Evolutionary conservation across 139 green algal genomes (phyloP).

Genomic region (Coccomyxa sp.): DNA sequence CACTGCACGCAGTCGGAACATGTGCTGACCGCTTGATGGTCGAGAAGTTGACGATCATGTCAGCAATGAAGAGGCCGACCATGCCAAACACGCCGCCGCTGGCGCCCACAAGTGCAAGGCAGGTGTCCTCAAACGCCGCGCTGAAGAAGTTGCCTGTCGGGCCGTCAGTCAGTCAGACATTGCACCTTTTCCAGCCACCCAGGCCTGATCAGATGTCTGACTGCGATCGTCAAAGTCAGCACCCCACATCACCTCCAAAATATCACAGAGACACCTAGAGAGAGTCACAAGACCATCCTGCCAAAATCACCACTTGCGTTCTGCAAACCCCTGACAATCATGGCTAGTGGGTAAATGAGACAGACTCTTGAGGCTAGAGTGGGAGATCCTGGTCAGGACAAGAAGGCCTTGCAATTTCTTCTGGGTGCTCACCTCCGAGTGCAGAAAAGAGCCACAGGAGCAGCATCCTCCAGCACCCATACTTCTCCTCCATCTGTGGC

Average conservation of each 20-base stretch:
- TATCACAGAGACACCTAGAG: no score
- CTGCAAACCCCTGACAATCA: no score
- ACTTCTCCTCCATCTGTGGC: constrained; percentile 51
- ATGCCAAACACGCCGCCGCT: constrained; percentile 71
- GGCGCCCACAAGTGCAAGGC: constrained; percentile 53
- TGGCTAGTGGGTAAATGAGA: no score
- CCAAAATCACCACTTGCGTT: no score
- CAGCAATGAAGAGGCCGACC: constrained; percentile 53
- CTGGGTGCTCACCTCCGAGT: constrained; percentile 16
- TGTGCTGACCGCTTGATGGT: constrained; percentile 27
- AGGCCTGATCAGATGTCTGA: no score
- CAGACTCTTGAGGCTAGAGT: no score
- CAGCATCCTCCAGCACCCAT: constrained; percentile 48
- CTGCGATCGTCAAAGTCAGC: no score
- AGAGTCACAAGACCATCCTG: no score
- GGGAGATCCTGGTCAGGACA: no score
- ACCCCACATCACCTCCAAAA: no score
- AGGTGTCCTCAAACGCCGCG: constrained; percentile 52
- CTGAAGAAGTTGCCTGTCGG: constrained; percentile 40
- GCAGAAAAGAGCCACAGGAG: constrained; percentile 22
- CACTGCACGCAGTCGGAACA: background rate
- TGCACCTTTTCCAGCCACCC: no score
- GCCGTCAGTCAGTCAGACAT: background rate
- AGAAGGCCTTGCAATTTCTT: no score
- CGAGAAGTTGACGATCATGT: constrained; percentile 49